Evolutionary conservation across 2,329 filamentous ascomycete genomes (phyloP).

Genomic region (Aureobasidium sp.): DNA sequence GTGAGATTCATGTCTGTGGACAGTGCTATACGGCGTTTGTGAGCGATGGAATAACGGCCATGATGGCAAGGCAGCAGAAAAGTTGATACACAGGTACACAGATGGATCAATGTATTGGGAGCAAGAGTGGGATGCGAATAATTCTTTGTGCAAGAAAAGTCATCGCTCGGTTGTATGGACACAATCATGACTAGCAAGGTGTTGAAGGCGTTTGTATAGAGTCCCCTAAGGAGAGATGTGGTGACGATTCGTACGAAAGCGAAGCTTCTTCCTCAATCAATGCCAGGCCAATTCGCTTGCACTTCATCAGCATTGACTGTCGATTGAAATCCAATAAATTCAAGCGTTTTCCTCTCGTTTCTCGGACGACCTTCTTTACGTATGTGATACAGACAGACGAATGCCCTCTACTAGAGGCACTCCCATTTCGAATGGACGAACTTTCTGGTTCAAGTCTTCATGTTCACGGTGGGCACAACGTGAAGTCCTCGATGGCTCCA

Average conservation of each 20-base stretch:
- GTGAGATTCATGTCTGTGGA: slow-evolving; percentile 18
- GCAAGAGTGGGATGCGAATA: neutral
- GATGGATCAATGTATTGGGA: neutral
- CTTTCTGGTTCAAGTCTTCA: too few species aligned
- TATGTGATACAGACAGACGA: too few species aligned
- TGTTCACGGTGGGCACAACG: too few species aligned
- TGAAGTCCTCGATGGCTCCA: too few species aligned
- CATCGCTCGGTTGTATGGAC: neutral
- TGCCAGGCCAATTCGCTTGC: neutral
- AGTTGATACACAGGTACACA: neutral
- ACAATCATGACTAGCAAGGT: neutral
- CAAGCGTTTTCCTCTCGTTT: too few species aligned
- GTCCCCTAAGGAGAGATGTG: neutral
- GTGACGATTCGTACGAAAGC: neutral
- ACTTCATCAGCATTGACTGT: too few species aligned
- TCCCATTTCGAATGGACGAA: too few species aligned
- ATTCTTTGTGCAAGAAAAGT: neutral
- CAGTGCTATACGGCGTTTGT: slow-evolving; percentile 3
- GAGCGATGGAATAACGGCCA: neutral
- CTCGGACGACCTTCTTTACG: too few species aligned
- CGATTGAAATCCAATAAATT: too few species aligned
- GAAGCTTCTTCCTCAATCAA: neutral
- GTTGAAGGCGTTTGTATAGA: slow-evolving; percentile 1
- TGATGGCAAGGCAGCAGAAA: slow-evolving; percentile 17
- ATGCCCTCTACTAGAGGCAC: too few species aligned